A percentile compares a stretch with the other conserved stretches of the same genome.
Evolutionary conservation across 2,329 filamentous ascomycete species (phyloP).

Genomic region (Talaromyces amestolkiae): DNA sequence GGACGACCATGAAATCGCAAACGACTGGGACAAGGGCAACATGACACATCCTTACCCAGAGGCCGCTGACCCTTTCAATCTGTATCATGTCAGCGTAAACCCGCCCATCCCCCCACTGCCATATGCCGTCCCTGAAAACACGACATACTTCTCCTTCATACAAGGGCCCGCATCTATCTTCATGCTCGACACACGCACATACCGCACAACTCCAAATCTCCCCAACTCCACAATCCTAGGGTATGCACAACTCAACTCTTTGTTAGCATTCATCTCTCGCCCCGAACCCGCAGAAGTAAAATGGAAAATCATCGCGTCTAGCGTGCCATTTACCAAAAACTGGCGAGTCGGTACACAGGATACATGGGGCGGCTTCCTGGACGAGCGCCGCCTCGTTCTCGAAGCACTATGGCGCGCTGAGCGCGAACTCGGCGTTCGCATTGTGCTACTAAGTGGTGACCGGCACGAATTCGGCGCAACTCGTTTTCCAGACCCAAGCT

Average conservation of each 20-base stretch:
- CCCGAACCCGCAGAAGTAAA: constrained; percentile 73
- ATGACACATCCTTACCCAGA: constrained; percentile 74
- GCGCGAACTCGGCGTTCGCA: constrained; percentile 65
- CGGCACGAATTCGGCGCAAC: constrained; percentile 97
- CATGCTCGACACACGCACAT: constrained; percentile 86
- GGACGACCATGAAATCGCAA: constrained; percentile 94
- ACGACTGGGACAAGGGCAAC: constrained; percentile 80
- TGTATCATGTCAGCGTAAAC: constrained; percentile 83
- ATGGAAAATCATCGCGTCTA: constrained; percentile 91
- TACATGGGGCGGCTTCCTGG: constrained; percentile 90
- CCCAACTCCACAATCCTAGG: constrained; percentile 85
- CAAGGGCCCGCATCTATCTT: constrained; percentile 94
- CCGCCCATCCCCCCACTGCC: constrained; percentile 59
- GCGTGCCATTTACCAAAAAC: constrained; percentile 95
- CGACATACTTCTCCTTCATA: constrained; percentile 84
- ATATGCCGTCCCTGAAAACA: constrained; percentile 56
- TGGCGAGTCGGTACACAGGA: constrained; percentile 86
- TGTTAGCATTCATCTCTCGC: constrained; percentile 71
- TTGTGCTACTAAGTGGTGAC: constrained; percentile 84
- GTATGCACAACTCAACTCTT: constrained; percentile 69
- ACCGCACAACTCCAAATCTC: constrained; percentile 58
- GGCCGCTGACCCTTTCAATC: constrained; percentile 78
- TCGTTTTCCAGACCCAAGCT: constrained; percentile 56
- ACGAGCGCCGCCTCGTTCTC: constrained; percentile 73
- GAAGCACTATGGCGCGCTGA: constrained; percentile 90